phyloP scores from a whole-genome alignment of 225 moss, liverwort and hornwort species.

The Physcomitrium patens region DNA sequence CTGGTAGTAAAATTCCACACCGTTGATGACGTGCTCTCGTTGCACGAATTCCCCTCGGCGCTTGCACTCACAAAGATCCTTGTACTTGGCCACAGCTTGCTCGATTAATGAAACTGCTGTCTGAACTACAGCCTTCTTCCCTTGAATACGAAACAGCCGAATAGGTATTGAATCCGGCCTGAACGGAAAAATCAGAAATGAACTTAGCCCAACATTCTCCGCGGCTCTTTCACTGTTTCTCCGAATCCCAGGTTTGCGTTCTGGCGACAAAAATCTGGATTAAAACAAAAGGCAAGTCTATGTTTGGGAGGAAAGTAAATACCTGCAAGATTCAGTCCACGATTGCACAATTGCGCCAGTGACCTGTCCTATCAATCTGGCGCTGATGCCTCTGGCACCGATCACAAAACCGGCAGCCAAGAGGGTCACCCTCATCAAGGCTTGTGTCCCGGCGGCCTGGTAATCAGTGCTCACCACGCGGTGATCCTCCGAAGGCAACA shows the following conservation, averaged over 20 bases:
- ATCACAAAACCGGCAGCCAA: conserved; percentile 94
- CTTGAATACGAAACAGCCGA: conserved; percentile 90
- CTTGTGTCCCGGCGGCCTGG: conserved; percentile 92
- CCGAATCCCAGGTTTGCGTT: no score
- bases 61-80: conserved; percentile 94
- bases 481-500: conserved; percentile 84
- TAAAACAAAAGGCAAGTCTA: background rate
- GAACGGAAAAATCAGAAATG: conserved; percentile 8
- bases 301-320: background rate
- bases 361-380: conserved; percentile 86
- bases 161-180: conserved; percentile 85
- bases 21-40: conserved; percentile 84
- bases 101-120: conserved; percentile 79
- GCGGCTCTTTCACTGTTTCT: no score
- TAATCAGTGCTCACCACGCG: conserved; percentile 95
- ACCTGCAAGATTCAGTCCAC: conserved; percentile 88
- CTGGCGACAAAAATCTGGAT: no score
- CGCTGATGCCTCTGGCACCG: conserved; percentile 87
- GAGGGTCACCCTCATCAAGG: conserved; percentile 87
- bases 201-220: background rate
- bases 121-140: conserved; percentile 87
- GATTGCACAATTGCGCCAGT: conserved; percentile 96
- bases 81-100: conserved; percentile 89
- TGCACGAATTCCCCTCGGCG: conserved; percentile 94
- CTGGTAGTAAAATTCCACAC: conserved; percentile 94